These are phyloP conservation scores for Lunularia cruciata DNA, from an alignment of 225 moss, liverwort and hornwort genomes.

Conservation along the genomic window DNA sequence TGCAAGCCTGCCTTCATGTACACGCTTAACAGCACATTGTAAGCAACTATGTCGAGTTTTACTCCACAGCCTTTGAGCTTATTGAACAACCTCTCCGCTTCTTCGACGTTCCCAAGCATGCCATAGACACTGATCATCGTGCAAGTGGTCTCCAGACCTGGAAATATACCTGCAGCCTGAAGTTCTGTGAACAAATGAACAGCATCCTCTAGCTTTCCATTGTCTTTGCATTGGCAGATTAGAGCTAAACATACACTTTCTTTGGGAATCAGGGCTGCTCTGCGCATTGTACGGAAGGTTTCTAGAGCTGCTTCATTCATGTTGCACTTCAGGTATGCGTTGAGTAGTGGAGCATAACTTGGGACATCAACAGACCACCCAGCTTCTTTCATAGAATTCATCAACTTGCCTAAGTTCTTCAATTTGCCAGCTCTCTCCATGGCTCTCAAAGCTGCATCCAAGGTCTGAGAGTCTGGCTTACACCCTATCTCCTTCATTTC, in stretches of 20 bases:
- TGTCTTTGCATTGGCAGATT: slow-evolving; percentile 73
- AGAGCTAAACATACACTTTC: slow-evolving; percentile 84
- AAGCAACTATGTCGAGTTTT: slow-evolving; percentile 65
- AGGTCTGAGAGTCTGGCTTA: slow-evolving; percentile 68
- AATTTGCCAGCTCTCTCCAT: slow-evolving; percentile 74
- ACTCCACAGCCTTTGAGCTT: slow-evolving; percentile 52
- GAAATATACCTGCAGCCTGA: slow-evolving; percentile 63
- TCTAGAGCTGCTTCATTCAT: slow-evolving; percentile 63
- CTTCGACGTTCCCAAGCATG: slow-evolving; percentile 62
- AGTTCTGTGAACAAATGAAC: slow-evolving; percentile 67
- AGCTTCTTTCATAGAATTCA: slow-evolving; percentile 56
- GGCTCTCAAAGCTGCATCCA: slow-evolving; percentile 83
- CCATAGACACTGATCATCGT: slow-evolving; percentile 90
- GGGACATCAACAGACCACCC: slow-evolving; percentile 67
- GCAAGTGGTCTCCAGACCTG: slow-evolving; percentile 77
- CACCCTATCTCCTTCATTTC: slow-evolving; percentile 77
- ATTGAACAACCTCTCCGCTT: slow-evolving; percentile 64
- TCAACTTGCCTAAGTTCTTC: slow-evolving; percentile 59
- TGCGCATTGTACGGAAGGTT: slow-evolving; percentile 63
- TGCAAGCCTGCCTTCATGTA: slow-evolving; percentile 76
- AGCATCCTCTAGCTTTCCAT: slow-evolving; percentile 67
- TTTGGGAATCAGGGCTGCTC: slow-evolving; percentile 55
- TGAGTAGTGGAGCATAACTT: slow-evolving; percentile 69
- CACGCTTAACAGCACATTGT: slow-evolving; percentile 88
- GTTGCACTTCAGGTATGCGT: slow-evolving; percentile 78